Evolutionary conservation across 495 filamentous ascomycete species (phyloP), one percentile per base, ranked within the genome.

Genomic region (Annulohypoxylon nitens): DNA sequence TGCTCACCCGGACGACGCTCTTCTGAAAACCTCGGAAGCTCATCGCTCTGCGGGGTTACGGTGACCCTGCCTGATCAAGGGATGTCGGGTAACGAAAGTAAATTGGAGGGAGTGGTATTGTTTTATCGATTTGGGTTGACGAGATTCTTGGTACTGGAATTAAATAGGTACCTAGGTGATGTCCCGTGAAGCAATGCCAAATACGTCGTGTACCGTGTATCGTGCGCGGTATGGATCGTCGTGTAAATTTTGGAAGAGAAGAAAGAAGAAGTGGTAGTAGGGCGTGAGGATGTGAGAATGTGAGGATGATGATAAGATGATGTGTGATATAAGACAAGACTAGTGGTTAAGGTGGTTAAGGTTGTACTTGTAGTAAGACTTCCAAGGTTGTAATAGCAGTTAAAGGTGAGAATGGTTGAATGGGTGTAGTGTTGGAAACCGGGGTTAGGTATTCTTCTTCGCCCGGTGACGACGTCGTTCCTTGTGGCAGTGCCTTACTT

Each of bases 21-120:
- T 97, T 97, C 82, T 91, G 89, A 78, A 99, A 93, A 70, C 96
- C 96, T 84, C 95, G 95, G 85, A 97, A 94, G 89, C 95, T 98
- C 96, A 99, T 99, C 74, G 73, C 74, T 79, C 43, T 65, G 41
- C 54, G 39, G 54, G 47, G 47, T 65, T 41, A 34, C 54, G 54
- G 41, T 25, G 37, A 36, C 39, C 61, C 66, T 63, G 33, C 25
- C 57, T 39, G 41, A 47, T 64, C 48, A 34, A 20, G 23, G 55
- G 45, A 3, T 20, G 43, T 48, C 48, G 16, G 30, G 18, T 60
- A 45, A 43, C 30, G 30, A 30, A 30, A 6, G 30, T 30, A 1
- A 26, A 60, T 26, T 16, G 51, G 7, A 23, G 47, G 47, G 62
- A 48, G 36, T 26, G 18, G 33, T 74, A 54, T 67, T 64, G 57